Evolutionary conservation across 129 eudicot species (phyloP), one percentile per base, ranked within the genome.

Genomic region (Arctium minus): DNA sequence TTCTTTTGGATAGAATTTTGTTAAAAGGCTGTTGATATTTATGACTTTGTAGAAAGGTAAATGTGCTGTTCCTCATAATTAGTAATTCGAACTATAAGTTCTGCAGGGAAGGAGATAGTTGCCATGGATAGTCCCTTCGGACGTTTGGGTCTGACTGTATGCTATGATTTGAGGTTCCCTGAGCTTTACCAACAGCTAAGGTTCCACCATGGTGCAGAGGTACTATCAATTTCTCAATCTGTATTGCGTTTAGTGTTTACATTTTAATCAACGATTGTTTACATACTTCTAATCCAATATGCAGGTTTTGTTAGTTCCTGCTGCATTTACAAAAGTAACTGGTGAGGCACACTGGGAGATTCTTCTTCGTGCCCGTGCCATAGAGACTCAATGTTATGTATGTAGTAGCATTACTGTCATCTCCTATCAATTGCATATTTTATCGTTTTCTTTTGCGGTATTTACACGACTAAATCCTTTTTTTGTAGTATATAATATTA

Each of bases 281-380:
- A 65, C 5, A 82, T 77, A 17, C 78, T 31, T 79, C 15, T 22
- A 29, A 81, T 80, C 18, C 75, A 44, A 29, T 78, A 56, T 81
- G 72, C 83, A 94, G 97, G 97, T 95, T 79, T 46, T 95, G 88
- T 85, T 95, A 87, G 91, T 95, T 60, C 97, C 97, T 80, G 81
- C 99, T 30, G 99, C 99, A 70, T 95, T 95, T 85, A 95, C 99
- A 27, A 91, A 88, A 82, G 90, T 91, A 86, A 95, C 99, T 1
- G 99, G 99, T 71, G 88, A 93, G 87, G 99, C 99, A 40, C 99
- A 95, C 79, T 95, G 99, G 99, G 97, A 95, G 87, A 83, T 95
- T 84, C 95, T 95, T 88, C 94, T 95, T 42, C 97, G 99, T 75
- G 97, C 99, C 39, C 93, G 99, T 81, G 99, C 99, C 65, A 90